Base-by-base conservation (phyloP, 2,329 filamentous ascomycete species). In the Raffaelea albimanens region DNA sequence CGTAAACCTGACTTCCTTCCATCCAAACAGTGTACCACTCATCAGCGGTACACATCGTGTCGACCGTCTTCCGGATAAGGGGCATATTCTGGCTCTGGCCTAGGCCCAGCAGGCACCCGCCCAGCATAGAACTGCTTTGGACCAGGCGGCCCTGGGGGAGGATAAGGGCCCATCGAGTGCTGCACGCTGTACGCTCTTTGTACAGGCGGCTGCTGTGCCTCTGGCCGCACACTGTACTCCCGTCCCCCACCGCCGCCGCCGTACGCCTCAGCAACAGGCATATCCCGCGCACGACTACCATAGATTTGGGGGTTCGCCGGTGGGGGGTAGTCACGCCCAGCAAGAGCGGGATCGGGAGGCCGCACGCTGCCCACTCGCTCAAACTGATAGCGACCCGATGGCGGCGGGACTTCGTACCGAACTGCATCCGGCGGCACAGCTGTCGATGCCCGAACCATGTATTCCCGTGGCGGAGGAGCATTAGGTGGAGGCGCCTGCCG, bases 371-470 rank as follows among this genome's bases (percentile, higher is more conserved):
- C 63, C 33, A 69, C 60, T 19, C 69, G 63, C 48, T 66, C 60
- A 16, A 56, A 52, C n/a, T n/a, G n/a, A 48, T 63, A 66, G 36
- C 54, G 43, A 42, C 50, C 44, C 49, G 49, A n/a, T 2, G 44
- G 22, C 34, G 23, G 42, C 29, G 45, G 48, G 22, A 44, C 38
- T 10, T 59, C 60, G 43, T 61, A 61, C 14, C 55, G 53, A 22
- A 62, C 51, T 3, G 61, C 47, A 22, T 58, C 57, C n/a, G 66
- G 65, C 11, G 76, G 76, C 31, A 74, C 71, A 31, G 74, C 71
- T 54, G 75, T 82, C 8, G 75, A 60, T 29, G 78, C 68, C 48
- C 80, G 68, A 39, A 73, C 57, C 39, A 75, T 58, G 52, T 79
- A 78, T 48, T 81, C 77, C 33, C 72, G 33, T 31, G 48, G 51